Conservation (phyloP, 345 rosid species). For the Pistacia integerrima region DNA sequence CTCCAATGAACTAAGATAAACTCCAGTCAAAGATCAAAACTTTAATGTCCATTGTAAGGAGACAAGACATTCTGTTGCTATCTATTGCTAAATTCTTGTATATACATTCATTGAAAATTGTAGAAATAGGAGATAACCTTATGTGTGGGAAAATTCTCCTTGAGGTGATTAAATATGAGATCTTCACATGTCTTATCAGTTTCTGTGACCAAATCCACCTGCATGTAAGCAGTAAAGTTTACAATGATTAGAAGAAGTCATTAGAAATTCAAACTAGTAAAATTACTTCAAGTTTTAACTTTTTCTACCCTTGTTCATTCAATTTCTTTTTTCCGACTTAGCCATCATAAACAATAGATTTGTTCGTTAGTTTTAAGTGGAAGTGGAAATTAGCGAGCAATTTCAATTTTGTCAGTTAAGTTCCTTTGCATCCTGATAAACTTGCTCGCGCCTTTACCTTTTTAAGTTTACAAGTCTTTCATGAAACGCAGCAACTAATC, state of each 20-base stretch:
- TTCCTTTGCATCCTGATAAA: background rate
- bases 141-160: conserved; percentile 63
- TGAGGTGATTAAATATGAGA: conserved; percentile 79
- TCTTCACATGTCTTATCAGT: conserved; percentile 98
- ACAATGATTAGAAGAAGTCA: background rate
- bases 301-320: background rate
- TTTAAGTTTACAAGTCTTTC: background rate
- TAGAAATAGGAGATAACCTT: conserved; percentile 44
- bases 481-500: background rate
- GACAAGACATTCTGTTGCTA: conserved; percentile 2
- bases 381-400: background rate
- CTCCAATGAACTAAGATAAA: conserved; percentile 77
- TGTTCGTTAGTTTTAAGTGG: background rate
- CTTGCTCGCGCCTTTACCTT: background rate
- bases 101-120: background rate
- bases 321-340: background rate
- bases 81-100: background rate
- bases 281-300: background rate
- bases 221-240: conserved; percentile 15
- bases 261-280: background rate
- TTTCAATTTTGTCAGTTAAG: background rate
- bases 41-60: background rate
- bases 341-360: background rate
- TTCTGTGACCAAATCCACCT: conserved; percentile 97
- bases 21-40: conserved; percentile 8